Evolutionary conservation across 176 grass and related monocot genomes (phyloP).

Genomic region (Carex myosuroides): DNA sequence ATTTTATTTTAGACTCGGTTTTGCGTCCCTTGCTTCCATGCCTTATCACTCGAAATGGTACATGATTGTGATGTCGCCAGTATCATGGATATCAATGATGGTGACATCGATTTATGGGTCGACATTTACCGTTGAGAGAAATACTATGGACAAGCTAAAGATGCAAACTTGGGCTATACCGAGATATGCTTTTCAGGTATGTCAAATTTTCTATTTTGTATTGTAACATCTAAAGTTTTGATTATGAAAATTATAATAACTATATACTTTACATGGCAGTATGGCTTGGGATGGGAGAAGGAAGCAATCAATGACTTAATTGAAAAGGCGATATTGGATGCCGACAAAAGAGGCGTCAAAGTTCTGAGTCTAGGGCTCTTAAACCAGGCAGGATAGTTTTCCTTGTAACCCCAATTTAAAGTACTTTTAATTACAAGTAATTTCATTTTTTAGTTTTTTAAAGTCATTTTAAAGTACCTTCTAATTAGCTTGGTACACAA

Average conservation of each 20-base stretch:
- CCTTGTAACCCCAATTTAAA: background rate
- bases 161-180: constrained; percentile 89
- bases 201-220: background rate
- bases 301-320: constrained; percentile 64
- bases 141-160: constrained; percentile 50
- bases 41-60: constrained; percentile 56
- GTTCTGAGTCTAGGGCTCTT: constrained; percentile 76
- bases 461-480: background rate
- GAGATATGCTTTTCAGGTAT: constrained; percentile 88
- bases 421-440: background rate
- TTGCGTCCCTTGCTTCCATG: constrained; percentile 61
- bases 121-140: constrained; percentile 65
- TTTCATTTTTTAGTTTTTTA: background rate
- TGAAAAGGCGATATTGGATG: constrained; percentile 74
- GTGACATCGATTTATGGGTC: constrained; percentile 48
- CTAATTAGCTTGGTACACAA: background rate
- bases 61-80: constrained; percentile 44
- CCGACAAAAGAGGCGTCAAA: constrained; percentile 61
- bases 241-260: background rate
- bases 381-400: constrained; percentile 41
- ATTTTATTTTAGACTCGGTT: constrained; percentile 65
- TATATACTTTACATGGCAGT: constrained; percentile 38
- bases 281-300: constrained; percentile 49
- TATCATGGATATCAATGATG: constrained; percentile 58
- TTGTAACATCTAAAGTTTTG: background rate